A percentile compares a stretch with the other conserved stretches of the same genome.
Conservation (phyloP, 352 stramenopile species). For the Aphanomyces invadans region DNA sequence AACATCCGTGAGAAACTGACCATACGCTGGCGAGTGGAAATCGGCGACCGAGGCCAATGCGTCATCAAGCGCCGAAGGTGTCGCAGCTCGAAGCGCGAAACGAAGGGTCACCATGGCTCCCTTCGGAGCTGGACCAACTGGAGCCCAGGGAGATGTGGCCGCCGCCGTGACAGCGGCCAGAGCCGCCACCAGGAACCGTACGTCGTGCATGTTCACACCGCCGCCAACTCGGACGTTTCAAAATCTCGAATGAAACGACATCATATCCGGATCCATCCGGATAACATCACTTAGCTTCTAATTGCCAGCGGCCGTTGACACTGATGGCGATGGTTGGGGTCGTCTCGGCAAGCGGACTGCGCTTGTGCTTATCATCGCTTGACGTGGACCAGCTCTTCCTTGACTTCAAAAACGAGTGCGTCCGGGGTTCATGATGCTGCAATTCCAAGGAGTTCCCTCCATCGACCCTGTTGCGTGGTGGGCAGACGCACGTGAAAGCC, state of each 20-base stretch:
- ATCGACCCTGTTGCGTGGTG: too few species aligned
- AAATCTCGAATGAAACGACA: not conserved
- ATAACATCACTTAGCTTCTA: not conserved
- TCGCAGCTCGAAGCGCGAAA: slow-evolving; percentile 14
- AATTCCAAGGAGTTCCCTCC: too few species aligned
- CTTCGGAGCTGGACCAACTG: not conserved
- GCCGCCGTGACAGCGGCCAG: not conserved
- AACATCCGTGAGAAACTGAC: slow-evolving; percentile 37
- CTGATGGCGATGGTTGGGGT: too few species aligned
- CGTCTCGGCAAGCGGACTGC: too few species aligned
- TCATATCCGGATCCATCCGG: not conserved
- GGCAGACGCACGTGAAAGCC: too few species aligned
- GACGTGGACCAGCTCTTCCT: too few species aligned
- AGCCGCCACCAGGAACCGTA: not conserved
- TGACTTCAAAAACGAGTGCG: too few species aligned
- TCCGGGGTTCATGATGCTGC: too few species aligned
- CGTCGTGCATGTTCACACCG: not conserved
- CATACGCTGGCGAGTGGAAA: slow-evolving; percentile 41
- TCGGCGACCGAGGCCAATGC: slow-evolving; percentile 41
- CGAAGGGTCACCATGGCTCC: not conserved
- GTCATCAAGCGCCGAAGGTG: slow-evolving; percentile 28
- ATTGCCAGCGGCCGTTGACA: not conserved
- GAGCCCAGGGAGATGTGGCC: not conserved
- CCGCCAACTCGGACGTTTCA: not conserved
- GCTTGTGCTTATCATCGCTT: too few species aligned